These are phyloP conservation scores for Houttuynia cordata DNA, from an alignment of 164 flowering plant species.

Conservation along the genomic window DNA sequence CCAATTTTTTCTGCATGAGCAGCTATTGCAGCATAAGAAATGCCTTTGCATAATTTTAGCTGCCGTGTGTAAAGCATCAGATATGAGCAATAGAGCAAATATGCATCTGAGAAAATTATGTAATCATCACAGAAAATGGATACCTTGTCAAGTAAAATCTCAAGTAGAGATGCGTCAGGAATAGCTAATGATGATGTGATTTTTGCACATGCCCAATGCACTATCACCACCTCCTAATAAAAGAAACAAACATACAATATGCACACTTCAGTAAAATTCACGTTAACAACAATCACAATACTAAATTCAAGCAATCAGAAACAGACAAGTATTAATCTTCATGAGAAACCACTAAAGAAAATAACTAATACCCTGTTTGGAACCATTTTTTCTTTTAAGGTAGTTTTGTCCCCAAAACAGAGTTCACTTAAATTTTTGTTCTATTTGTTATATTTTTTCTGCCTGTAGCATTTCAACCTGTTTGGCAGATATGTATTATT, in stretches of 20 bases:
- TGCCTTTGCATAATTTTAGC: slow-evolving; percentile 82
- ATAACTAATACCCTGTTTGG: too few species aligned
- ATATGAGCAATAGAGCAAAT: slow-evolving; percentile 8
- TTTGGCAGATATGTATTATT: too few species aligned
- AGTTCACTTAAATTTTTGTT: too few species aligned
- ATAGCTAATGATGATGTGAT: slow-evolving; percentile 69
- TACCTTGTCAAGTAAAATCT: slow-evolving; percentile 88
- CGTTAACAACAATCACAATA: too few species aligned
- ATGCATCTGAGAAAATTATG: neutral
- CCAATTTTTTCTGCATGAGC: slow-evolving; percentile 91
- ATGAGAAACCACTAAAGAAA: too few species aligned
- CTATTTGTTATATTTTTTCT: too few species aligned
- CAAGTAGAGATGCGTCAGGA: slow-evolving; percentile 73
- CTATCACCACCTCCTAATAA: slow-evolving; percentile 80
- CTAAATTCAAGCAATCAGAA: too few species aligned
- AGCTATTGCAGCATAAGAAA: slow-evolving; percentile 97
- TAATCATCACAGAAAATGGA: slow-evolving; percentile 3
- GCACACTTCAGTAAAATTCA: neutral
- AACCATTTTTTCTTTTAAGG: too few species aligned
- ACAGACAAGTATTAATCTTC: too few species aligned
- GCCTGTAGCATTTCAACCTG: too few species aligned
- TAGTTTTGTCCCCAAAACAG: too few species aligned
- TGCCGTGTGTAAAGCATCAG: slow-evolving; percentile 22
- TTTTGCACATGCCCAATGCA: slow-evolving; percentile 98
- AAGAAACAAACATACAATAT: neutral